Percentiles rank a stretch among this genome's conserved stretches.
phyloP scores from a whole-genome alignment of 1,284 basidiomycete genomes.

The Leccinum colubrinum region DNA sequence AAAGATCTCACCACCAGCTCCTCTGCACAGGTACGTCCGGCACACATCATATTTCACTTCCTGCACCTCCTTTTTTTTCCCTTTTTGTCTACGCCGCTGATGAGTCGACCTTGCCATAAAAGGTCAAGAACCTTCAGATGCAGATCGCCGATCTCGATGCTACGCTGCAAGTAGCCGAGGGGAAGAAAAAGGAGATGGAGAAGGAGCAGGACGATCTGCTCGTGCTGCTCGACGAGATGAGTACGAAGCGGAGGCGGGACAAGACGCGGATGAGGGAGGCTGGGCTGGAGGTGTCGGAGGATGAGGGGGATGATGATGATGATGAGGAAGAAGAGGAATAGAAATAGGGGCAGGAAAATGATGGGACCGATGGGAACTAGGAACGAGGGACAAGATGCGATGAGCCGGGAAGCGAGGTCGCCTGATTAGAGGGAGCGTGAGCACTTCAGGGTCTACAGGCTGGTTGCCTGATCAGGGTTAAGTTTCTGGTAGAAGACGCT shows the following conservation, averaged over 20 bases:
- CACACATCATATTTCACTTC: background rate
- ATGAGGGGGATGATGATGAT: constrained; percentile 73
- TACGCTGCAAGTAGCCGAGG: constrained; percentile 55
- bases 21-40: constrained; percentile 38
- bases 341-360: background rate
- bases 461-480: background rate
- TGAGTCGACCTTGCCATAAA: background rate
- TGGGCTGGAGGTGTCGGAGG: constrained; percentile 88
- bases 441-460: background rate
- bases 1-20: constrained; percentile 37
- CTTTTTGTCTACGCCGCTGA: background rate
- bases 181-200: constrained; percentile 75
- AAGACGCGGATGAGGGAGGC: constrained; percentile 73
- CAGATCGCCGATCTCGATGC: constrained; percentile 45
- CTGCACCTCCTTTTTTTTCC: background rate
- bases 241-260: constrained; percentile 79
- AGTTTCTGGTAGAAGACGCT: background rate
- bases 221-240: constrained; percentile 91
- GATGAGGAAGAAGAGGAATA: constrained; percentile 22
- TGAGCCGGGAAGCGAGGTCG: background rate
- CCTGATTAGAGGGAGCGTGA: background rate
- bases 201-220: constrained; percentile 96
- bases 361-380: background rate
- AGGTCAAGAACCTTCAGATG: constrained; percentile 41
- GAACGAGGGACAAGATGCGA: background rate